Evolutionary conservation across 768 basidiomycete genomes (phyloP).

Genomic region (Suillus subluteus): DNA sequence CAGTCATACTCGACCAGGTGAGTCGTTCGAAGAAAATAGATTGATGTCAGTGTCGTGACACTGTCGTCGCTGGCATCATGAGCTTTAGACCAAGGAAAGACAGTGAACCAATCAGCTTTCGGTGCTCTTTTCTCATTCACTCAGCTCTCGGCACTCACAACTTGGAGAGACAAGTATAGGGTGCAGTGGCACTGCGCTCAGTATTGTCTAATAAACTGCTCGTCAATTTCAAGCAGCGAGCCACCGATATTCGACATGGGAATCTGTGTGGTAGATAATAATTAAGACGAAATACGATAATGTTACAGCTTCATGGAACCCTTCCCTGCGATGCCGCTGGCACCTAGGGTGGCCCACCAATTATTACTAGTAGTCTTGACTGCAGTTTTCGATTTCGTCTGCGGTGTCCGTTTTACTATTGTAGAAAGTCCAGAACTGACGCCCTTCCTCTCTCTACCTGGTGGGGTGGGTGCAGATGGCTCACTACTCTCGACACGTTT

Average conservation of each 20-base stretch:
- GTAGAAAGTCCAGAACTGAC: conserved; percentile 67
- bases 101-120: not conserved
- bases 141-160: not conserved
- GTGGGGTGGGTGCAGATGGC: conserved; percentile 26
- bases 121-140: not conserved
- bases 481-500: conserved; percentile 15
- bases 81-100: not conserved
- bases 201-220: not conserved
- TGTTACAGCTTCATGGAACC: conserved; percentile 4
- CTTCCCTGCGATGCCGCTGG: not conserved
- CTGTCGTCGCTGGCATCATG: not conserved
- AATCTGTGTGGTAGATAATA: not conserved
- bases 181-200: not conserved
- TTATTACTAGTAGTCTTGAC: conserved; percentile 1
- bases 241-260: not conserved
- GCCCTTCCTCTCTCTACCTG: conserved; percentile 62
- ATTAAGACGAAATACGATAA: not conserved
- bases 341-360: conserved; percentile 5
- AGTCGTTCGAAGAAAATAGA: not conserved
- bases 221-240: not conserved
- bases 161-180: not conserved
- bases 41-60: not conserved
- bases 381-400: not conserved
- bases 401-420: conserved; percentile 39
- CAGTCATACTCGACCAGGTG: not conserved